Percentiles rank a stretch among this genome's conserved stretches.
Evolutionary conservation across 352 stramenopile species (phyloP).

Genomic region (Pythium aristosporum): DNA sequence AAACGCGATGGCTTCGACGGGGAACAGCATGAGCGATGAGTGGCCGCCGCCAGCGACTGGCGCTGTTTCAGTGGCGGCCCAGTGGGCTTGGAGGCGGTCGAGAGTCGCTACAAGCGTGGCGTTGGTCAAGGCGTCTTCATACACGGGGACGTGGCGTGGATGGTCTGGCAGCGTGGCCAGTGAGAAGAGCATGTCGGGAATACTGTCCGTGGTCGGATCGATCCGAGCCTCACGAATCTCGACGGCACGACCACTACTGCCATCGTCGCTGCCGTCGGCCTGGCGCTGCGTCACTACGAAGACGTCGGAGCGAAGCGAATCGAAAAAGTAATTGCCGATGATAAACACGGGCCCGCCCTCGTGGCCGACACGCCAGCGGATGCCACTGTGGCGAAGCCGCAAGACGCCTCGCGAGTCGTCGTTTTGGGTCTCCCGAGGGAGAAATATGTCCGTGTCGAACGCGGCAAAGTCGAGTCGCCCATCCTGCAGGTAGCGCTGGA

Average conservation of each 20-base stretch:
- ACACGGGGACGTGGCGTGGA: slow-evolving; percentile 28
- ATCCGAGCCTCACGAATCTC: slow-evolving; percentile 46
- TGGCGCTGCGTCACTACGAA: slow-evolving; percentile 38
- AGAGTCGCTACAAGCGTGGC: slow-evolving; percentile 28
- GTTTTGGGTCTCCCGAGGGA: slow-evolving; percentile 7
- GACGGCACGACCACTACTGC: neutral
- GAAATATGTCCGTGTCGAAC: slow-evolving; percentile 60
- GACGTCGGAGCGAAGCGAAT: slow-evolving; percentile 71
- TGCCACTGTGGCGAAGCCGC: slow-evolving; percentile 29
- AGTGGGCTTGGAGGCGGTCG: slow-evolving; percentile 18
- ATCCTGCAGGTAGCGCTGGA: slow-evolving; percentile 42
- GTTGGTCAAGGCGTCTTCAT: slow-evolving; percentile 44
- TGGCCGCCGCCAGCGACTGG: neutral
- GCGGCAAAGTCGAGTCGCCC: slow-evolving; percentile 63
- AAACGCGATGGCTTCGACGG: slow-evolving; percentile 61
- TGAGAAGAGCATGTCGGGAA: slow-evolving; percentile 53
- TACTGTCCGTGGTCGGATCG: slow-evolving; percentile 39
- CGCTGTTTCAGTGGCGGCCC: slow-evolving; percentile 5
- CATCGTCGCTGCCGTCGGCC: neutral
- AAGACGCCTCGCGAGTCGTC: slow-evolving; percentile 19
- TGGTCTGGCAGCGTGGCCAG: slow-evolving; percentile 20
- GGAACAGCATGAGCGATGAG: slow-evolving; percentile 67
- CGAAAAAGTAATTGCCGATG: slow-evolving; percentile 83
- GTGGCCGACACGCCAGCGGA: slow-evolving; percentile 40
- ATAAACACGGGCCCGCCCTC: slow-evolving; percentile 65